A percentile compares a stretch with the other conserved stretches of the same genome.
Conservation (phyloP, 345 rosid genomes). For the Populus tremula region DNA sequence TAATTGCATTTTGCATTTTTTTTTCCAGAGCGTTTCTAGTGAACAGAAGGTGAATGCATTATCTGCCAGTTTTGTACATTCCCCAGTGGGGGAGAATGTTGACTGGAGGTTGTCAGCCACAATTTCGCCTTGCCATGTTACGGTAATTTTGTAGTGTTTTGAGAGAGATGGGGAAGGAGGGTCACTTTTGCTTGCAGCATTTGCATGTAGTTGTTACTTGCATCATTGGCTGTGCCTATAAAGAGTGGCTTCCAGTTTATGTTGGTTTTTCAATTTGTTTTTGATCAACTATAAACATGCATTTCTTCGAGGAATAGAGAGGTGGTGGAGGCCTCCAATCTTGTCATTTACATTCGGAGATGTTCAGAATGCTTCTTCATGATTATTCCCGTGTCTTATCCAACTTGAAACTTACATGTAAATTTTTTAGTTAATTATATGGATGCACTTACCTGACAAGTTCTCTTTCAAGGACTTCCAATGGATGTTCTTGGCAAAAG, state of each 20-base stretch:
- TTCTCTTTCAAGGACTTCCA: too few species aligned
- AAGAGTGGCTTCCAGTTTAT: not conserved
- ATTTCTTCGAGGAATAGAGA: not conserved
- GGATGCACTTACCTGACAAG: not conserved
- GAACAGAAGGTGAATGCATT: constrained; percentile 90
- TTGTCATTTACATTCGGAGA: not conserved
- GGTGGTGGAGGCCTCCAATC: too few species aligned
- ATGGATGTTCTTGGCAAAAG: too few species aligned
- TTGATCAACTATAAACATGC: not conserved
- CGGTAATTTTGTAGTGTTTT: constrained; percentile 54
- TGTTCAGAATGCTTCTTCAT: too few species aligned
- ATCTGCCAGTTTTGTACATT: constrained; percentile 76
- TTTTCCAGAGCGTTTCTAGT: constrained; percentile 83
- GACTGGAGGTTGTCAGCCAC: constrained; percentile 95
- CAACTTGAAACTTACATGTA: not conserved
- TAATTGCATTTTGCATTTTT: constrained; percentile 13
- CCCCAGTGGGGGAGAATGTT: constrained; percentile 85
- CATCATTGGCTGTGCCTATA: not conserved
- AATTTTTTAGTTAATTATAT: not conserved
- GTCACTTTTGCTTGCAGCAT: not conserved
- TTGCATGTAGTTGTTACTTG: not conserved
- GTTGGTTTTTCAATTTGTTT: not conserved
- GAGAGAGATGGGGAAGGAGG: constrained; percentile 1
- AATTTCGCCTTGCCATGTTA: constrained; percentile 94
- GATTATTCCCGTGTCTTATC: not conserved